These are phyloP conservation scores for Volvariella surrecta DNA, from an alignment of 1,284 basidiomycete genomes.

Conservation along the genomic window DNA sequence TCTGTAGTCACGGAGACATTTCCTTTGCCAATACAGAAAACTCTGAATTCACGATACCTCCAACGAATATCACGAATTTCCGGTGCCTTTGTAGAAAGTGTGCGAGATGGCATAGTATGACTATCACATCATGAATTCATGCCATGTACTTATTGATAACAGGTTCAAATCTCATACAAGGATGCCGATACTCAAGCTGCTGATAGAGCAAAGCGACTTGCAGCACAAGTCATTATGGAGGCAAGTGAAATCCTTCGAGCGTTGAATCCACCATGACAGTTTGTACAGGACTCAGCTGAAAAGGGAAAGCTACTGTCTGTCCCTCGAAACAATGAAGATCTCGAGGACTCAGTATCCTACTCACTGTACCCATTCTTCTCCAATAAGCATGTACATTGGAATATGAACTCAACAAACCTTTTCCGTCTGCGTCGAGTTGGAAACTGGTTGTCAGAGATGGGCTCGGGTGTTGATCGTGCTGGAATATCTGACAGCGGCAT, in stretches of 20 bases:
- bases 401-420: constrained; percentile 30
- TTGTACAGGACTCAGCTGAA: constrained; percentile 7
- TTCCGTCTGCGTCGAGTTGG: constrained; percentile 55
- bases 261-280: background rate
- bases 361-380: constrained; percentile 58
- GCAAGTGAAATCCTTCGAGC: constrained; percentile 23
- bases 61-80: constrained; percentile 60
- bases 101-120: constrained; percentile 36
- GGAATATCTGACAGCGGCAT: constrained; percentile 24
- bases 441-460: constrained; percentile 30
- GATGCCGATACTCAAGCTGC: constrained; percentile 24
- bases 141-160: background rate
- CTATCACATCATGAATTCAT: too few species aligned
- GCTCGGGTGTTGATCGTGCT: constrained; percentile 25
- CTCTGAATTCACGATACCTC: constrained; percentile 35
- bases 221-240: constrained; percentile 40
- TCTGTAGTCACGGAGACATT: constrained; percentile 40
- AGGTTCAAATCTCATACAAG: constrained; percentile 51
- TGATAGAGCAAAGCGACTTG: constrained; percentile 40
- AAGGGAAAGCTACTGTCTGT: too few species aligned
- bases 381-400: constrained; percentile 39
- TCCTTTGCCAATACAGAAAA: constrained; percentile 34
- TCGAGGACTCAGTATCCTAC: constrained; percentile 28
- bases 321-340: background rate
- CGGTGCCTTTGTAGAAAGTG: constrained; percentile 50